Conservation (phyloP, 192 early-diverging fungal species). For the Anaeromyces robustus region DNA sequence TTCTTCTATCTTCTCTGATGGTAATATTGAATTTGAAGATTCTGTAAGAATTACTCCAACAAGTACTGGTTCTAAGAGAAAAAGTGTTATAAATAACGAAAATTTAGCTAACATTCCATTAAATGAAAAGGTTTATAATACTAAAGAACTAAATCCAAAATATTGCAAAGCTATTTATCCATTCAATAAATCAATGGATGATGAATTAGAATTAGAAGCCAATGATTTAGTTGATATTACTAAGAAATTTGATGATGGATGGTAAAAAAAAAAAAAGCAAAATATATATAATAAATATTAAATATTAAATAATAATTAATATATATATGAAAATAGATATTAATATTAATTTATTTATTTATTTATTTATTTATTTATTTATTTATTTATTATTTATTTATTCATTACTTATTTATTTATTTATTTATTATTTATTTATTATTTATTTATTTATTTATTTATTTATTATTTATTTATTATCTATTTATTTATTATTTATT, state of each 20-base stretch:
- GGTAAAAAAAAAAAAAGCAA: neutral
- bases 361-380: too few relatives aligned
- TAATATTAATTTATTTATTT: too few relatives aligned
- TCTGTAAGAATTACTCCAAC: neutral
- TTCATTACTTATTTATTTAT: too few relatives aligned
- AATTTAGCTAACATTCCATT: neutral
- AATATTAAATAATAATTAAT: too few relatives aligned
- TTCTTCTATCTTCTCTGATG: neutral
- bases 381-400: too few relatives aligned
- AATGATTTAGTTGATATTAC: neutral
- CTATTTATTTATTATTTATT: too few relatives aligned
- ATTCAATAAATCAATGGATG: neutral
- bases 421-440: too few relatives aligned
- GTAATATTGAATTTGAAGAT: neutral
- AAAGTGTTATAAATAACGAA: neutral
- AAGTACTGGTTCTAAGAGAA: neutral
- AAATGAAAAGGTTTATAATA: neutral
- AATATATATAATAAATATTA: too few relatives aligned
- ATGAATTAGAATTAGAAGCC: neutral
- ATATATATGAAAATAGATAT: too few relatives aligned
- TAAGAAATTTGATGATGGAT: neutral
- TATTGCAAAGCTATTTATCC: neutral
- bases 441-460: too few relatives aligned
- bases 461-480: too few relatives aligned
- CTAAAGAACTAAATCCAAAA: neutral